Evolutionary conservation across 495 filamentous ascomycete species (phyloP), one percentile per base, ranked within the genome.

Genomic region (Aspergillus homomorphus): DNA sequence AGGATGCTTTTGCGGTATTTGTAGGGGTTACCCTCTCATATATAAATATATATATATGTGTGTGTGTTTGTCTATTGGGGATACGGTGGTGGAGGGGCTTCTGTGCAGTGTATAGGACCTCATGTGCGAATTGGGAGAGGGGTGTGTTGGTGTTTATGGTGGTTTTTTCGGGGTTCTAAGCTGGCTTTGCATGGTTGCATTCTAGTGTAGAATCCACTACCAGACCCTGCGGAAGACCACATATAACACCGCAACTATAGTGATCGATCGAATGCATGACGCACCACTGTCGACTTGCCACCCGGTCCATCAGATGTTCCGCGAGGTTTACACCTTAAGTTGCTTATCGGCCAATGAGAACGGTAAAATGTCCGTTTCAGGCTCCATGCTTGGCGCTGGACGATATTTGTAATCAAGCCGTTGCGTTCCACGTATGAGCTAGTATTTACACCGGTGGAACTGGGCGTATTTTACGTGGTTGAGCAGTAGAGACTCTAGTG

Each of bases 1-100:
- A 77, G 77, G 51, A 62, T 70, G 50, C 71, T 82, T 42, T 70
- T 79, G 53, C 60, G 76, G 53, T 78, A 81, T 59, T 55, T 80
- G 50, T 59, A 59, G 20, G 9, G 8, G 16, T n/a, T n/a, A n/a
- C n/a, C n/a, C n/a, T n/a, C n/a, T n/a, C n/a, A n/a, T n/a, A n/a
- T n/a, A n/a, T n/a, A n/a, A n/a, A n/a, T n/a, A n/a, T n/a, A n/a
- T n/a, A n/a, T n/a, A n/a, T n/a, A 23, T 44, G 38, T 7, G 4
- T 7, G 7, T 14, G 8, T 38, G 2, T 14, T 38, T 10, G 33
- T 12, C 5, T 38, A 9, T 12, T 12, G n/a, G n/a, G n/a, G n/a
- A n/a, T 38, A 5, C 6, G 33, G 33, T 12, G 4, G 5, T 5
- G 33, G 33, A 12, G 12, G 33, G 33, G 33, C 26, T 28, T 9